phyloP scores from a whole-genome alignment of 2,329 filamentous ascomycete species.

The Xylariaceae sp. region DNA sequence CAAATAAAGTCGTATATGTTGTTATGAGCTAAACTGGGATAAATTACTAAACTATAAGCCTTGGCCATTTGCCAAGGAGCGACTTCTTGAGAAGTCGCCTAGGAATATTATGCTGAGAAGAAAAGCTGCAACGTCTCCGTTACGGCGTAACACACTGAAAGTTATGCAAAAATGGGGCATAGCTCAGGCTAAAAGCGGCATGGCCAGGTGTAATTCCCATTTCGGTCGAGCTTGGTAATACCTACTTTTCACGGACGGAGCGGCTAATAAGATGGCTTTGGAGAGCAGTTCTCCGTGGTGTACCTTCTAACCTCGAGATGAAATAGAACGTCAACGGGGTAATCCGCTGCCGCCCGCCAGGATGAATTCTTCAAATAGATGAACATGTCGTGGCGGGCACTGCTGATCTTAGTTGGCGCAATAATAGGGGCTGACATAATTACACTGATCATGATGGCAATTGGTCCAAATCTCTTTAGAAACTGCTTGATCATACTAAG shows the following conservation, averaged over 20 bases:
- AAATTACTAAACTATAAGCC: too few relatives aligned
- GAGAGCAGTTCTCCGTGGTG: background rate
- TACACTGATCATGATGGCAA: background rate
- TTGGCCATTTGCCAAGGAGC: too few relatives aligned
- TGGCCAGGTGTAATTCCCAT: too few relatives aligned
- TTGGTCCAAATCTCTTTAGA: background rate
- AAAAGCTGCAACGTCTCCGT: too few relatives aligned
- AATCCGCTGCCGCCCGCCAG: background rate
- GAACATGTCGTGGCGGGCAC: background rate
- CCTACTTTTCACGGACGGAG: conserved; percentile 3
- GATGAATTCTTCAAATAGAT: conserved; percentile 1
- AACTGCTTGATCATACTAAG: background rate
- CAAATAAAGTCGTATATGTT: too few relatives aligned
- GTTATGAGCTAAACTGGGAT: too few relatives aligned
- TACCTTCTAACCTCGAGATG: background rate
- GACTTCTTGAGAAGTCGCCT: too few relatives aligned
- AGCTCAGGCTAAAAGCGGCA: too few relatives aligned
- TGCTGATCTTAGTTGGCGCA: background rate
- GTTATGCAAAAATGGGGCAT: too few relatives aligned
- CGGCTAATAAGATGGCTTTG: background rate
- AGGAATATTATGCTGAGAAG: too few relatives aligned
- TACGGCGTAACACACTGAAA: too few relatives aligned
- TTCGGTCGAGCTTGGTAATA: too few relatives aligned
- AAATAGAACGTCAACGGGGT: background rate
- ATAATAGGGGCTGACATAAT: background rate